Conservation (phyloP, 192 early-diverging fungal genomes). For the Podila verticillata region DNA sequence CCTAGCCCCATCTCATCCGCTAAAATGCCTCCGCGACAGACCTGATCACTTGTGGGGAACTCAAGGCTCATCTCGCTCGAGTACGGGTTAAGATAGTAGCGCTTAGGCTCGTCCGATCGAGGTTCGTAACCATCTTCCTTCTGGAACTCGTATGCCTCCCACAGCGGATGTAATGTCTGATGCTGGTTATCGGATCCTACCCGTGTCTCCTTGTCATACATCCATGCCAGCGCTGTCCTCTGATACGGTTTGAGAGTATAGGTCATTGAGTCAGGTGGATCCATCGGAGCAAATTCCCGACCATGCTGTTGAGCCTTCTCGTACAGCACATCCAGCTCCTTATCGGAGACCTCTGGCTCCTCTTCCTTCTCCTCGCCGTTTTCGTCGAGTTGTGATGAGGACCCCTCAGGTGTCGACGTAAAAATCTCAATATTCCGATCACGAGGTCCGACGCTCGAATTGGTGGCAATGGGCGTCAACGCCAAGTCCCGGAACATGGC, state of each 20-base stretch:
- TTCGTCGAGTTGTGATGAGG: constrained; percentile 2
- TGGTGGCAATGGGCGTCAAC: constrained; percentile 40
- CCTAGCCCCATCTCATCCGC: constrained; percentile 71
- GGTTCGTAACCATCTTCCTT: constrained; percentile 31
- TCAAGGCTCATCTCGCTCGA: constrained; percentile 55
- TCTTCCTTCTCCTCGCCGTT: constrained; percentile 34
- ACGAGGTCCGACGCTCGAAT: constrained; percentile 20
- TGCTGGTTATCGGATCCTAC: constrained; percentile 11
- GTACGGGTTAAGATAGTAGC: constrained; percentile 61
- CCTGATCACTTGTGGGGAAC: constrained; percentile 56
- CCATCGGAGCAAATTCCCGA: constrained; percentile 54
- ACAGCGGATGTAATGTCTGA: constrained; percentile 62
- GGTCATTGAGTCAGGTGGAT: constrained; percentile 55
- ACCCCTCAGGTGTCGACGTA: constrained; percentile 18
- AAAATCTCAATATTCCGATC: constrained; percentile 26
- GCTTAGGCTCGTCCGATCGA: constrained; percentile 18
- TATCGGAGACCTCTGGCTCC: constrained; percentile 58
- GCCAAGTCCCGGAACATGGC: constrained; percentile 27
- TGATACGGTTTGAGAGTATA: constrained; percentile 60
- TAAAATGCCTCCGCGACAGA: constrained; percentile 63
- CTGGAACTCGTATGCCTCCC: constrained; percentile 62
- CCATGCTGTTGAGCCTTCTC: constrained; percentile 65
- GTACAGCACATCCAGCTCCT: constrained; percentile 61
- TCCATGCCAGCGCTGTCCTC: constrained; percentile 62
- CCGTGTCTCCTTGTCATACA: constrained; percentile 55